phyloP scores from a whole-genome alignment of 139 green algal species.

The Yamagishiella unicocca region DNA sequence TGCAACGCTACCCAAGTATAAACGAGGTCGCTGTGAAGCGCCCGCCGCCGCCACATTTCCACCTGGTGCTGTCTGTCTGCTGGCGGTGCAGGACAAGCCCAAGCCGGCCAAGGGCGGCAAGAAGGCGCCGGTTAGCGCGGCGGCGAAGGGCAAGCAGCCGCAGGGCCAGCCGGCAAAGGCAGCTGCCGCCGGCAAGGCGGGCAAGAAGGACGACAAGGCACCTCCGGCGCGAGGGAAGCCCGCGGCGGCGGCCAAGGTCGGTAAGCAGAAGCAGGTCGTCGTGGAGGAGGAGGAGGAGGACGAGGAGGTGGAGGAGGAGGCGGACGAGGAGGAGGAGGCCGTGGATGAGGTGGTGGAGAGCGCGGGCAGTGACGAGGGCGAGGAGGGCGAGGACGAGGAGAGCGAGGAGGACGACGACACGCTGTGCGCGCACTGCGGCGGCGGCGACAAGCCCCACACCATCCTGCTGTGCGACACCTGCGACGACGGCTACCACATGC shows the following conservation, averaged over 20 bases:
- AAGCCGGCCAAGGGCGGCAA: too few relatives aligned
- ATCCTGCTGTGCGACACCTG: slow-evolving; percentile 47
- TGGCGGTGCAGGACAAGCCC: too few relatives aligned
- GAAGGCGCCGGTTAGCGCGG: too few relatives aligned
- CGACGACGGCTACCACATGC: slow-evolving; percentile 38
- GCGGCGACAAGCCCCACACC: not conserved
- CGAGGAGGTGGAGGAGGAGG: not conserved
- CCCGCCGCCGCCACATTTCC: too few relatives aligned
- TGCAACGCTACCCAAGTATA: too few relatives aligned
- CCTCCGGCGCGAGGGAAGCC: not conserved
- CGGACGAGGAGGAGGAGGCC: not conserved
- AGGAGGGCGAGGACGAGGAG: not conserved
- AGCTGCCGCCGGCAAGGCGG: not conserved
- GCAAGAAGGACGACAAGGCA: not conserved
- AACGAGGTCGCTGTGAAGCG: too few relatives aligned
- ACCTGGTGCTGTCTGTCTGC: too few relatives aligned
- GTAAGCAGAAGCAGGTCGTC: too few relatives aligned
- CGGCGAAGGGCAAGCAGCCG: not conserved
- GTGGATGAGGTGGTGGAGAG: too few relatives aligned
- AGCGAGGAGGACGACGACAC: slow-evolving; percentile 19
- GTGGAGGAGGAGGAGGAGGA: not conserved
- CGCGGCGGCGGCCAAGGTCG: not conserved
- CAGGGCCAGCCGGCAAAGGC: not conserved
- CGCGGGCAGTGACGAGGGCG: not conserved
- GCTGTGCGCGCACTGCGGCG: not conserved